Evolutionary conservation across 2,329 filamentous ascomycete genomes (phyloP).

Genomic region (Mycogone perniciosa): DNA sequence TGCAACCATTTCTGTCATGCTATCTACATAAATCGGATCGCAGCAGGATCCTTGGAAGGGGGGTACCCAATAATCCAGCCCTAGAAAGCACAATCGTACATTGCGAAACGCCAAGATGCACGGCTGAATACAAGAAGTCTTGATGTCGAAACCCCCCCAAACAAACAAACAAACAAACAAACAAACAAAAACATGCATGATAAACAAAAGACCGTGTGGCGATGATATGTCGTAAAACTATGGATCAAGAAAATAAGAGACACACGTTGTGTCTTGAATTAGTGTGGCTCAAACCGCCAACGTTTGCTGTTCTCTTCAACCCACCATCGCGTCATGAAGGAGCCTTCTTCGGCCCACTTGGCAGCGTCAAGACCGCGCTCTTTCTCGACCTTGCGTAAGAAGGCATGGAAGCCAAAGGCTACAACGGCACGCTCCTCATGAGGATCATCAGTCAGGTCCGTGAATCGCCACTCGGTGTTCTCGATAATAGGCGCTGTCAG

Average conservation of each 20-base stretch:
- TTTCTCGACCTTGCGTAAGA: constrained; percentile 13
- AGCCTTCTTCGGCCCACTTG: constrained; percentile 18
- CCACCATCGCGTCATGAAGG: constrained; percentile 19
- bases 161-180: background rate
- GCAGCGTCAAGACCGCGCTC: constrained; percentile 12
- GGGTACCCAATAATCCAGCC: constrained; percentile 4
- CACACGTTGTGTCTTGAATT: too few species aligned
- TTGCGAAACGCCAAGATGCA: constrained; percentile 10
- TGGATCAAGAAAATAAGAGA: too few species aligned
- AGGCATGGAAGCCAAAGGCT: constrained; percentile 15
- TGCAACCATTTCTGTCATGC: too few species aligned
- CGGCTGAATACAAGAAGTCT: constrained; percentile 8
- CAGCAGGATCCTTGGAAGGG: background rate
- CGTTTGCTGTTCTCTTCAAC: constrained; percentile 19
- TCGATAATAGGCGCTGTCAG: constrained; percentile 21
- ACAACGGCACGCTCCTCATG: constrained; percentile 16
- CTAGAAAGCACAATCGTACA: constrained; percentile 12
- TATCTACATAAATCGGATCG: too few species aligned
- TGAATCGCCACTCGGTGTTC: constrained; percentile 23
- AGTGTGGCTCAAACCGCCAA: constrained; percentile 15
- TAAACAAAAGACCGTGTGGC: too few species aligned
- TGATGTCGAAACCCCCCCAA: constrained; percentile 8
- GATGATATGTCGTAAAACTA: too few species aligned
- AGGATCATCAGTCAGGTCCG: constrained; percentile 16
- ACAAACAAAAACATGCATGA: background rate